Conservation (phyloP, 2,329 filamentous ascomycete genomes). For the Oidium heveae region DNA sequence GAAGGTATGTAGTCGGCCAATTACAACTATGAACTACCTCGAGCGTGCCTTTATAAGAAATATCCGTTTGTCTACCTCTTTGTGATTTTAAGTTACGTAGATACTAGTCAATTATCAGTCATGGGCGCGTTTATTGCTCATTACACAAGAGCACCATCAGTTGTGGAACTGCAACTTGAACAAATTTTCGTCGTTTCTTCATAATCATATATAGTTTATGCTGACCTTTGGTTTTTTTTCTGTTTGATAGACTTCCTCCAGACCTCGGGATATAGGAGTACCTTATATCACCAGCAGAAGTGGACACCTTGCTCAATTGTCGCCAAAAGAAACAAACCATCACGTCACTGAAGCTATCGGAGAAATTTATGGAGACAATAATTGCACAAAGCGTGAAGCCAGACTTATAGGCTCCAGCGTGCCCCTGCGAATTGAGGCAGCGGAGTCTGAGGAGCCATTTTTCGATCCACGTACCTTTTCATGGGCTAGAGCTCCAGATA, state of each 20-base stretch:
- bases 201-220: not conserved
- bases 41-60: too few relatives aligned
- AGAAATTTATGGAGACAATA: conserved; percentile 41
- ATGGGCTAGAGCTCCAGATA: conserved; percentile 7
- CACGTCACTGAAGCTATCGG: conserved; percentile 56
- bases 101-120: not conserved
- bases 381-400: conserved; percentile 25
- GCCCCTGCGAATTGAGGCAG: conserved; percentile 19
- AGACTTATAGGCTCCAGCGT: conserved; percentile 32
- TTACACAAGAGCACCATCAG: conserved; percentile 5
- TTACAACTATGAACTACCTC: too few relatives aligned
- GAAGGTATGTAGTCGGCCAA: too few relatives aligned
- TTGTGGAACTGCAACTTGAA: conserved; percentile 5
- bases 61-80: too few relatives aligned
- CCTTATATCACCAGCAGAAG: conserved; percentile 14
- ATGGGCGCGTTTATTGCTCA: conserved; percentile 3
- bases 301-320: conserved; percentile 12
- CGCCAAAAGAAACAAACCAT: conserved; percentile 42
- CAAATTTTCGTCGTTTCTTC: conserved; percentile 2
- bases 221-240: conserved; percentile 6
- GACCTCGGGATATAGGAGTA: conserved; percentile 15
- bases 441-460: conserved; percentile 8
- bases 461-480: conserved; percentile 6
- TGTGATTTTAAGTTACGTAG: too few relatives aligned
- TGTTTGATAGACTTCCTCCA: conserved; percentile 13